phyloP scores from a whole-genome alignment of 345 rosid genomes.

The Eucalyptus erythrocorys region DNA sequence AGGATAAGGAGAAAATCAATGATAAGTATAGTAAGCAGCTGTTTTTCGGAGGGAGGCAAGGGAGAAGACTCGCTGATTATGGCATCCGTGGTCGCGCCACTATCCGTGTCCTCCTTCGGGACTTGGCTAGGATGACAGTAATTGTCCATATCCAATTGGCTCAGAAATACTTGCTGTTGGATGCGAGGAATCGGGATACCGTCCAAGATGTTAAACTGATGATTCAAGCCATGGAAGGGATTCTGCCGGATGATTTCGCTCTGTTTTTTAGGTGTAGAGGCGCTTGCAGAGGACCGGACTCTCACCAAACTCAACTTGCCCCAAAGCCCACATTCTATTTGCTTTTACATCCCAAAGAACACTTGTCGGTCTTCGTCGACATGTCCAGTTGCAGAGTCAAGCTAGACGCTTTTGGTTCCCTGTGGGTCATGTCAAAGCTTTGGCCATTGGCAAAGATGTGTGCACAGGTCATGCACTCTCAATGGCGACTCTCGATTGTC shows the following conservation, averaged over 20 bases:
- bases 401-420: not conserved
- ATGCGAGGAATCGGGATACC: not conserved
- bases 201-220: not conserved
- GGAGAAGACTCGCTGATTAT: too few relatives aligned
- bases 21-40: too few relatives aligned
- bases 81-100: too few relatives aligned
- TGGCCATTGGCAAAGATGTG: not conserved
- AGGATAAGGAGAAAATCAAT: too few relatives aligned
- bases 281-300: not conserved
- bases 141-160: too few relatives aligned
- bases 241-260: not conserved
- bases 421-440: not conserved
- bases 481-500: too few relatives aligned
- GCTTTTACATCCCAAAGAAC: too few relatives aligned
- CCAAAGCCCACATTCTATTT: too few relatives aligned
- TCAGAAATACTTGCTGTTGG: too few relatives aligned
- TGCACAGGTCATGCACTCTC: not conserved
- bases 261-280: not conserved
- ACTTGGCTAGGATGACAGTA: too few relatives aligned
- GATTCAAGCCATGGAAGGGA: not conserved
- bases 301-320: not conserved
- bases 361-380: not conserved
- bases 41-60: too few relatives aligned
- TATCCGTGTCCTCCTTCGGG: too few relatives aligned
- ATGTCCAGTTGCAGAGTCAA: not conserved